Evolutionary conservation across 2,329 filamentous ascomycete genomes (phyloP), one percentile per base, ranked within the genome.

Genomic region (Cladobotryum protrusum): DNA sequence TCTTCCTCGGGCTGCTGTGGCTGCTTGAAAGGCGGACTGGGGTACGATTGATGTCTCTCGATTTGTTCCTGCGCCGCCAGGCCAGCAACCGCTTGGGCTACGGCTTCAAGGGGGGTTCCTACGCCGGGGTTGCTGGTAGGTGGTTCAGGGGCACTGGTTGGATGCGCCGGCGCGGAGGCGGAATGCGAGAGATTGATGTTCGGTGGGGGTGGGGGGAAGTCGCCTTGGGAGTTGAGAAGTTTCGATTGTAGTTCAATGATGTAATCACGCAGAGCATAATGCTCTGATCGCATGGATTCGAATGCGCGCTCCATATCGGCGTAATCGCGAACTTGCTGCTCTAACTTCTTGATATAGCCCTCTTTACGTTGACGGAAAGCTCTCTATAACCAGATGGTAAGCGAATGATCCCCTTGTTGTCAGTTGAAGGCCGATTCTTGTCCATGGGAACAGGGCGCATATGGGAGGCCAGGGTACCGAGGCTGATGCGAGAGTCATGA

Each of bases 351-450:
- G 68, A 99, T 99, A 67, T 99, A 96, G 42, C 89, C 88, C 70
- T 99, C 93, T 67, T 99, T 99, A 55, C 93, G 87, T 72, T 97
- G 91, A 39, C 93, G 88, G 71, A 99, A 99, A 39, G 93, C 93
- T 66, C 93, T 83, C 92, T 99, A 61, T 57, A 47, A 35, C 13
- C 11, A 41, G 1, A 3, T 20, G n/a, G n/a, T 29, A 12, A 35
- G 33, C 32, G n/a, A 12, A 19, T 43, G 32, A 12, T 14, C 35
- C 4, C 29, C 32, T 15, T 43, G 37, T 40, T 8, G 19, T 41
- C 13, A 39, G 35, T 5, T n/a, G 6, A n/a, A 39, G 36, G 36
- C 13, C 11, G 14, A 6, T 12, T 37, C 35, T 7, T 17, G 36
- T n/a, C n/a, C 36, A 15, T 13, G 35, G 35, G 12, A 11, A 2